Evolutionary conservation across 345 rosid genomes (phyloP), one percentile per base, ranked within the genome.

Genomic region (Arabis hirsuta): DNA sequence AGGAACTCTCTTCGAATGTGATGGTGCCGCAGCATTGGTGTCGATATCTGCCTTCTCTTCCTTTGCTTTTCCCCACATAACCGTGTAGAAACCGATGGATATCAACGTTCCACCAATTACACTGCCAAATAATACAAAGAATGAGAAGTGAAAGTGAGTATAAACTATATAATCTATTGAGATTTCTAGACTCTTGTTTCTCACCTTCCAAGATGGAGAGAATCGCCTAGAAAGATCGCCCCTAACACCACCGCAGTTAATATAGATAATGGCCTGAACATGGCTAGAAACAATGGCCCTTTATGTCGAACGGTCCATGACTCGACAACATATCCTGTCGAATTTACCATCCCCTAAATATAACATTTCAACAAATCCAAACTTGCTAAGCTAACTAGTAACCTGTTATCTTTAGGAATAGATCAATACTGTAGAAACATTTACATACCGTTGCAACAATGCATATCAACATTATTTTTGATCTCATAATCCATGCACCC

Each of bases 61-160:
- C 62, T 81, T 89, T 11, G 82, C 76, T 78, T 92, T 89, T 43
- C 96, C 96, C 98, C 98, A 92, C 84, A 92, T 83, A 12, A 89
- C 89, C 0, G 83, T 84, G 46, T 89, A 89, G 65, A 92, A 92
- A 43, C 98, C 96, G 0, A 85, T 32, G 0, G 95, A 79, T 69
- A 92, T 88, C 34, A 84, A 67, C 0, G 81, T 78, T 50, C 92
- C 95, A 54, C 96, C 93, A 2, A 87, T 77, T 8, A 87, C 73
- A 67, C 96, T 89, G 82, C 77, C 69, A 74, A 57, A 66, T 32
- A 26, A 32, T 43, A 65, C 19, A 22, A 27, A 64, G 34, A 19
- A n/a, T 6, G 47, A 41, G 38, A 42, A 42, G 0, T 43, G 5
- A 22, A 62, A 32, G 64, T 72, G 38, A 62, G 9, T 6, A 53